Evolutionary conservation across 805 yeast species (phyloP).

Genomic region (Hanseniaspora valbyensis): DNA sequence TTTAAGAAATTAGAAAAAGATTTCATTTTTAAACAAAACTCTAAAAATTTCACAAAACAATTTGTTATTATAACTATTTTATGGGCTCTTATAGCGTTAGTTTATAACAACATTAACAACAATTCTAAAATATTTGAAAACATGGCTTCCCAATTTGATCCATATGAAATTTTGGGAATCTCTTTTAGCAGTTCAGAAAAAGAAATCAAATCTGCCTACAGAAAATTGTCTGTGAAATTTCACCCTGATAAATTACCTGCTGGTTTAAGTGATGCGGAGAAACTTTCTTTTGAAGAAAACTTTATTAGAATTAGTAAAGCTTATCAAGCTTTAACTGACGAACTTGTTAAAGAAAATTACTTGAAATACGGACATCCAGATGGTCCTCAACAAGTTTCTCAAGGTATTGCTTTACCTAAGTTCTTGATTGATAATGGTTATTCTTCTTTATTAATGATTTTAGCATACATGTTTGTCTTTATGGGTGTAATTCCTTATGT

Average conservation of each 20-base stretch:
- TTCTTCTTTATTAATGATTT: conserved; percentile 51
- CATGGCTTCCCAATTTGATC: conserved; percentile 56
- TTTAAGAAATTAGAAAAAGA: conserved; percentile 24
- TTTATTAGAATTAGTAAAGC: conserved; percentile 82
- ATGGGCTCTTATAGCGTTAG: conserved; percentile 36
- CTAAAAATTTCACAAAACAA: conserved; percentile 11
- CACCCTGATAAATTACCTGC: conserved; percentile 88
- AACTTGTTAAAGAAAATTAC: conserved; percentile 66
- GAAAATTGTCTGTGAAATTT: conserved; percentile 73
- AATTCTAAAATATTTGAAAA: conserved; percentile 38
- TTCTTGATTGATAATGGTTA: conserved; percentile 76
- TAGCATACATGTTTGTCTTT: conserved; percentile 55
- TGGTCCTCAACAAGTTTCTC: conserved; percentile 82
- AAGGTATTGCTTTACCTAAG: conserved; percentile 92
- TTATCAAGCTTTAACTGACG: conserved; percentile 90
- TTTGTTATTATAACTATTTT: conserved; percentile 33
- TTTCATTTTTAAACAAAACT: conserved; percentile 17
- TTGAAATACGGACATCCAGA: conserved; percentile 93
- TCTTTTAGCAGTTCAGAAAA: conserved; percentile 57
- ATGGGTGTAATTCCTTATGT: conserved; percentile 69
- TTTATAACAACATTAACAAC: conserved; percentile 27
- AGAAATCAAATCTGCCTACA: conserved; percentile 69
- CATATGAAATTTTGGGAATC: conserved; percentile 58
- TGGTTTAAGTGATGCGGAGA: conserved; percentile 45
- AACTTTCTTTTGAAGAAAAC: conserved; percentile 52